Percentiles rank a stretch among this genome's conserved stretches.
phyloP scores from a whole-genome alignment of 116 monocot species.

The Zostera marina region DNA sequence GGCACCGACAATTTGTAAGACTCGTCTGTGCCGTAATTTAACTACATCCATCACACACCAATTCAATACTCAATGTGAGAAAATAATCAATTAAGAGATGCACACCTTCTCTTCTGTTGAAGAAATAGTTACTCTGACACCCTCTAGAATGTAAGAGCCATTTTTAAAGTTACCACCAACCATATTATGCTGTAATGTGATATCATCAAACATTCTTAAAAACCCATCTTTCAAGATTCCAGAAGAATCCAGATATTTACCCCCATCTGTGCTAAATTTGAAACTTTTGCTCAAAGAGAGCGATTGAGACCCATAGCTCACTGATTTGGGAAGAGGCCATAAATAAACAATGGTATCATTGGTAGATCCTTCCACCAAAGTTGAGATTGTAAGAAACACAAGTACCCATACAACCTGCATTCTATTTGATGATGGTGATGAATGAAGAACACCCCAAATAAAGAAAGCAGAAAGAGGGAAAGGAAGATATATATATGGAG shows the following conservation, averaged over 20 bases:
- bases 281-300: conserved; percentile 45
- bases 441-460: no score
- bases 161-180: conserved; percentile 13
- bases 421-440: no score
- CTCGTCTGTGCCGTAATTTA: no score
- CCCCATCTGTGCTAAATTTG: conserved; percentile 32
- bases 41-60: no score
- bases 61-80: no score
- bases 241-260: conserved; percentile 34
- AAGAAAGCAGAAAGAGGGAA: no score
- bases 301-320: conserved; percentile 27
- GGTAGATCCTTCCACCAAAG: no score
- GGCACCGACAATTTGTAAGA: no score
- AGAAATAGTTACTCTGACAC: conserved; percentile 38
- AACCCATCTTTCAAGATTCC: conserved; percentile 61
- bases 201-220: conserved; percentile 28
- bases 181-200: conserved; percentile 18
- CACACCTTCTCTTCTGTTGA: conserved; percentile 41
- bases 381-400: no score
- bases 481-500: no score
- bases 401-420: no score
- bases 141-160: conserved; percentile 20
- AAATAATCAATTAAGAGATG: no score
- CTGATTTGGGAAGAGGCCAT: conserved; percentile 74
- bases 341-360: conserved; percentile 31